Conservation (phyloP, 257 asterid species). For the Plantago ovata region DNA sequence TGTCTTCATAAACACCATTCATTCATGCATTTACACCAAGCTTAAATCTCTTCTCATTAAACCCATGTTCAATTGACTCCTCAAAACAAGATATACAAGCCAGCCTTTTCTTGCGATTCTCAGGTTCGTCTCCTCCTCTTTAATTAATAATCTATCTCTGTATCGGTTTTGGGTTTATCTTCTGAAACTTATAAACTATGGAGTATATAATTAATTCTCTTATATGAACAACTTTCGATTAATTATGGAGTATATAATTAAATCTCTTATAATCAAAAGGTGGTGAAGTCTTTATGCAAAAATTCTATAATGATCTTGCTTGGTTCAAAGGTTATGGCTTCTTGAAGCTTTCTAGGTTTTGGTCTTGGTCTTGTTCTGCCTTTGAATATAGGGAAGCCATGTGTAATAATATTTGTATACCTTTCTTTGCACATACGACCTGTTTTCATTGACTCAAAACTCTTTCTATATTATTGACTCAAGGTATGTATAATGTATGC, state of each 20-base stretch:
- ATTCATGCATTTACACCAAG: constrained; percentile 27
- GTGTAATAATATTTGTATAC: constrained; percentile 10
- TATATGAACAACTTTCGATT: no score
- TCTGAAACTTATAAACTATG: background rate
- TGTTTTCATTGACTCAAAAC: constrained; percentile 23
- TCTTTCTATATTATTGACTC: constrained; percentile 1
- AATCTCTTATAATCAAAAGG: no score
- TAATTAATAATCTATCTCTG: no score
- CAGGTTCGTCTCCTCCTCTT: constrained; percentile 9
- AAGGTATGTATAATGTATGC: no score
- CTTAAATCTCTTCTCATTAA: background rate
- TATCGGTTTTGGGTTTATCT: no score
- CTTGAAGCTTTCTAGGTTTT: constrained; percentile 5
- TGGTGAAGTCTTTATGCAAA: no score
- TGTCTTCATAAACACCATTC: background rate
- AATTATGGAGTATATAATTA: no score
- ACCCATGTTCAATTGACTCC: background rate
- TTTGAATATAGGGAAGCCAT: constrained; percentile 28
- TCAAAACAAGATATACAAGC: background rate
- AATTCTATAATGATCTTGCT: no score
- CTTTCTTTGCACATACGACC: constrained; percentile 1
- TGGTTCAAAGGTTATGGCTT: background rate
- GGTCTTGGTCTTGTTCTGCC: constrained; percentile 8
- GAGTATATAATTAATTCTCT: no score
- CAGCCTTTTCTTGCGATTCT: constrained; percentile 12